Conservation (phyloP, 345 rosid species). For the Aquilaria sinensis region DNA sequence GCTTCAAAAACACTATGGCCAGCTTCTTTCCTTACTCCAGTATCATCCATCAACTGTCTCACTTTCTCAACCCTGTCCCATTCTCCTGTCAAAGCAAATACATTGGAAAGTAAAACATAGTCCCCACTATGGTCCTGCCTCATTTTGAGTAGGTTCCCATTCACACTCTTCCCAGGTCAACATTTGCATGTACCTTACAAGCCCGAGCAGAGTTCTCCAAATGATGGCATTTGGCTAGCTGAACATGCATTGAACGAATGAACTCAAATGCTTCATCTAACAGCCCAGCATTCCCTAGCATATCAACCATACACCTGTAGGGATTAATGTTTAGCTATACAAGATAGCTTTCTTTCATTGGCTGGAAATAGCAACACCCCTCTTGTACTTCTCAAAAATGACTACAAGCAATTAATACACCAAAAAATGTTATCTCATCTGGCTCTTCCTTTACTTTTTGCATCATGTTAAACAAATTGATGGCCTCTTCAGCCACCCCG, state of each 20-base stretch:
- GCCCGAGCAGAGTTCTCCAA: slow-evolving; percentile 38
- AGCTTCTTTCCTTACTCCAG: slow-evolving; percentile 34
- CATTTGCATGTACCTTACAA: slow-evolving; percentile 50
- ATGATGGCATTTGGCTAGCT: slow-evolving; percentile 33
- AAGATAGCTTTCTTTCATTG: slow-evolving; percentile 38
- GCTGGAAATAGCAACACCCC: slow-evolving; percentile 47
- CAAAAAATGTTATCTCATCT: slow-evolving; percentile 56
- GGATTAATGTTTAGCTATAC: slow-evolving; percentile 58
- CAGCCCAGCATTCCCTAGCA: slow-evolving; percentile 58
- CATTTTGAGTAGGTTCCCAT: slow-evolving; percentile 39
- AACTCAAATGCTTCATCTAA: slow-evolving; percentile 53
- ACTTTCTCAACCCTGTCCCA: too few relatives aligned
- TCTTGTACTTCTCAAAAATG: slow-evolving; percentile 54
- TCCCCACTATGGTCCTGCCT: slow-evolving; percentile 53
- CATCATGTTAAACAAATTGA: slow-evolving; percentile 45
- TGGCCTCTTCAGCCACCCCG: slow-evolving; percentile 45
- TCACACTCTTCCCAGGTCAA: slow-evolving; percentile 50
- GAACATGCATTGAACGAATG: slow-evolving; percentile 44
- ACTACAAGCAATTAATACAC: slow-evolving; percentile 61
- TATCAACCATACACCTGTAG: slow-evolving; percentile 67
- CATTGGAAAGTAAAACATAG: slow-evolving; percentile 12
- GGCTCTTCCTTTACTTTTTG: slow-evolving; percentile 42
- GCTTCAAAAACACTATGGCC: slow-evolving; percentile 47
- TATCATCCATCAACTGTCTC: too few relatives aligned
- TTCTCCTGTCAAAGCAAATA: too few relatives aligned